phyloP scores from a whole-genome alignment of 2,329 filamentous ascomycete species.

The Coleophoma crateriformis region DNA sequence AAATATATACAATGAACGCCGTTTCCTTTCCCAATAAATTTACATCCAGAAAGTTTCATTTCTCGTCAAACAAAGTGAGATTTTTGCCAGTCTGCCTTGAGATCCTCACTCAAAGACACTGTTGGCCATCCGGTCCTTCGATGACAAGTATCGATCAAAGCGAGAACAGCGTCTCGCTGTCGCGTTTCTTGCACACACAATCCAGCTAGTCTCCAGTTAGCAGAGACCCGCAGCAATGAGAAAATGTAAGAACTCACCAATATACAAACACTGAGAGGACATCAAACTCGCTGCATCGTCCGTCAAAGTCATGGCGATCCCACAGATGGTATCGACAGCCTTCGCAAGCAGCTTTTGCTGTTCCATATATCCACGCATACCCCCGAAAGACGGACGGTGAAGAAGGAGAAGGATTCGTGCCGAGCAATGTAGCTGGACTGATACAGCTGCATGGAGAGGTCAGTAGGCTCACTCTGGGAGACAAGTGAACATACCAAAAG shows the following conservation, averaged over 20 bases:
- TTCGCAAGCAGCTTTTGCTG: constrained; percentile 38
- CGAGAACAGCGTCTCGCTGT: constrained; percentile 30
- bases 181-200: constrained; percentile 32
- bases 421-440: constrained; percentile 46
- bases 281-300: constrained; percentile 36
- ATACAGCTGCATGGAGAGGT: constrained; percentile 24
- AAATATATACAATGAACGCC: too few relatives aligned
- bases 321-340: constrained; percentile 41
- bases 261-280: constrained; percentile 37
- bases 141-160: constrained; percentile 31
- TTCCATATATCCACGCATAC: constrained; percentile 39
- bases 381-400: constrained; percentile 44
- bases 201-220: constrained; percentile 25
- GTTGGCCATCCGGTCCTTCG: constrained; percentile 35
- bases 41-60: too few relatives aligned
- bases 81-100: constrained; percentile 23
- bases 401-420: constrained; percentile 46
- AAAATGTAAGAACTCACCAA: constrained; percentile 11
- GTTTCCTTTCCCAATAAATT: too few relatives aligned
- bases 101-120: constrained; percentile 21
- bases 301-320: constrained; percentile 38
- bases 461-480: neutral
- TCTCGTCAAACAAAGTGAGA: constrained; percentile 1
- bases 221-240: neutral
- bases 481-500: constrained; percentile 25